Base-by-base conservation (phyloP, 371 early-diverging fungal genomes). In the Rhizoclosmatium hyalinum region DNA sequence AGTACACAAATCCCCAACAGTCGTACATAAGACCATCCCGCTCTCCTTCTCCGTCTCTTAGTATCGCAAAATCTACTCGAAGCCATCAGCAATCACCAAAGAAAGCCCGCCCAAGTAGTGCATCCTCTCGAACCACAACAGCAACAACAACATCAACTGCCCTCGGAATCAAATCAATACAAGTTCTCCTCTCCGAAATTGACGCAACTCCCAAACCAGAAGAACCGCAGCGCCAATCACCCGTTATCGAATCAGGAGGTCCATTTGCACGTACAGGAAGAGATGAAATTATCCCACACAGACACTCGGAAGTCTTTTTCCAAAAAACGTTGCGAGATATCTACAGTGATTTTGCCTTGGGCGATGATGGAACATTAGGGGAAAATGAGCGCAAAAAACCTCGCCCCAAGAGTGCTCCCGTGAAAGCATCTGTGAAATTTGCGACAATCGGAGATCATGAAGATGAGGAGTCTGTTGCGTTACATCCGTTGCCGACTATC, bases 101-200 rank as follows among this genome's bases (percentile, higher is more conserved):
- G 47, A 43, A 43, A 8, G 44, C 24, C n/a, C 66, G 72, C 4
- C 72, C 72, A 8, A 19, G 14, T 6, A 71, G 72, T 44, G 72
- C 70, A 57, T 58, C 70, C 10, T 43, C 55, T 4, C 70, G 70
- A 12, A 32, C 17, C 21, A 58, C 58, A 58, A 32, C 50, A 66
- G 50, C 50, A 66, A 6, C 50, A n/a, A 4, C 21, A 42, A 45
- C 53, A 19, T 32, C 55, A 8, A 21, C 53, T n/a, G 17, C n/a
- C 14, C 60, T 24, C 43, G 72, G 72, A 6, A 71, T 71, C 60
- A 71, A 71, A 61, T 54, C 55, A 5, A 71, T 71, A 14, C 72
- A 62, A 42, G 72, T 71, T 10, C 62, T 71, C 17, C 62, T 71
- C 10, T 4, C 60, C 8, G 72, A 71, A 62, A 71, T 71, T n/a